phyloP scores from a whole-genome alignment of 1,284 basidiomycete genomes.

The Ceratobasidium sp. region DNA sequence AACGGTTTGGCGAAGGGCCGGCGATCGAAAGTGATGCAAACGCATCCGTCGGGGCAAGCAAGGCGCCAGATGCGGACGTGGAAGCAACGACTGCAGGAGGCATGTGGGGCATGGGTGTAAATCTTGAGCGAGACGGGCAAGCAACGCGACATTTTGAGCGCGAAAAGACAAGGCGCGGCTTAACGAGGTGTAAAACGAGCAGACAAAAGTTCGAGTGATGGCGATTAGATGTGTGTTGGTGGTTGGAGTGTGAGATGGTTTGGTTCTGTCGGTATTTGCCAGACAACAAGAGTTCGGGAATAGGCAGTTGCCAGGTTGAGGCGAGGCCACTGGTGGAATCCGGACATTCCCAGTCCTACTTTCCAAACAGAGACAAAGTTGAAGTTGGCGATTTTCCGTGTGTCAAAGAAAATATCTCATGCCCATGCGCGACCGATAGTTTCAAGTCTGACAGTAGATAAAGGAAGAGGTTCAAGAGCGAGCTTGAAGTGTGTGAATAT shows the following conservation, averaged over 20 bases:
- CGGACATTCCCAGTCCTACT: no score
- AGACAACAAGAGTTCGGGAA: neutral
- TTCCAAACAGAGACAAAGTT: no score
- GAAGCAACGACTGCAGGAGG: no score
- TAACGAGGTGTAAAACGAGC: neutral
- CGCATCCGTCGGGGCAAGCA: neutral
- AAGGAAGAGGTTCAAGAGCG: no score
- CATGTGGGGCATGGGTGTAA: neutral
- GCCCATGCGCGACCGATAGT: no score
- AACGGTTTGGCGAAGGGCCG: neutral
- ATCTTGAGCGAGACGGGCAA: constrained; percentile 2
- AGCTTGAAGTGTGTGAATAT: no score
- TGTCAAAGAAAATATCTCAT: no score
- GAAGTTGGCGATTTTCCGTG: no score
- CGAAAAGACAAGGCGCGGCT: neutral
- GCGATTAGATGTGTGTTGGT: neutral
- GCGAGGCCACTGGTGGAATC: no score
- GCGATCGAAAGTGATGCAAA: neutral
- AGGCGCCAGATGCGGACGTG: neutral
- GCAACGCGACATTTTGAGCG: constrained; percentile 20
- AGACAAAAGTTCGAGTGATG: constrained; percentile 31
- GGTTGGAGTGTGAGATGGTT: neutral
- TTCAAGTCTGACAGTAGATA: no score
- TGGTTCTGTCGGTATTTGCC: neutral
- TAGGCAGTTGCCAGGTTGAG: neutral